Base-by-base conservation (phyloP, 345 rosid species). In the Leavenworthia alabamica region DNA sequence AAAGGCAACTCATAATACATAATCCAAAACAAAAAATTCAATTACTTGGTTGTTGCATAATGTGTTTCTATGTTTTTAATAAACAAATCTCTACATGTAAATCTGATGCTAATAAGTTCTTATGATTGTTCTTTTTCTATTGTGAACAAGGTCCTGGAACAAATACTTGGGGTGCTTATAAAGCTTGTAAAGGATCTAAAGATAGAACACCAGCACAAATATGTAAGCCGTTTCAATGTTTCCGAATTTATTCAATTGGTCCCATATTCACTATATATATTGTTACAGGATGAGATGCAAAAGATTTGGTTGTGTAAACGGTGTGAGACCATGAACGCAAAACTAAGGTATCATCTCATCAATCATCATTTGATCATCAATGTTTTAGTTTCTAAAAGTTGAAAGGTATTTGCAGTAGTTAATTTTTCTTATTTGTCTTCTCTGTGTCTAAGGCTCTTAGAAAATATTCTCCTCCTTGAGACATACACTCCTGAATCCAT, bases 131-230 rank as follows among this genome's bases (percentile, higher is more conserved):
- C 14, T 4, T 40, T n/a, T 51, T 8, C n/a, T 35, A 26, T 28
- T 70, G 56, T 64, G 56, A 72, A 66, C 19, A 56, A 93, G 99
- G 96, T 87, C 74, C 78, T 93, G 46, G 99, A 93, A 79, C 96
- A 89, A 83, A 85, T 93, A 72, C 88, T 93, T 2, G 96, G 92
- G 49, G 92, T 89, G 57, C 97, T 89, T 39, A 89, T 93, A 74
- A 89, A 87, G 84, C 91, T 93, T 73, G 97, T 93, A 59, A 89
- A 89, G 75, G 99, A 93, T 79, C 79, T 93, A 78, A 93, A 93
- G 71, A 68, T 93, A 80, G 90, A 83, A 64, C 99, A 86, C 67
- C 96, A 93, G 50, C 99, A 93, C 77, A 76, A 83, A 83, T 87
- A 89, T 64, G 99, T 90, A 76, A 78, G 85, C 2, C 1, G 20